Evolutionary conservation across 2,329 filamentous ascomycete genomes (phyloP), one percentile per base, ranked within the genome.

Genomic region (Colletotrichum sp.): DNA sequence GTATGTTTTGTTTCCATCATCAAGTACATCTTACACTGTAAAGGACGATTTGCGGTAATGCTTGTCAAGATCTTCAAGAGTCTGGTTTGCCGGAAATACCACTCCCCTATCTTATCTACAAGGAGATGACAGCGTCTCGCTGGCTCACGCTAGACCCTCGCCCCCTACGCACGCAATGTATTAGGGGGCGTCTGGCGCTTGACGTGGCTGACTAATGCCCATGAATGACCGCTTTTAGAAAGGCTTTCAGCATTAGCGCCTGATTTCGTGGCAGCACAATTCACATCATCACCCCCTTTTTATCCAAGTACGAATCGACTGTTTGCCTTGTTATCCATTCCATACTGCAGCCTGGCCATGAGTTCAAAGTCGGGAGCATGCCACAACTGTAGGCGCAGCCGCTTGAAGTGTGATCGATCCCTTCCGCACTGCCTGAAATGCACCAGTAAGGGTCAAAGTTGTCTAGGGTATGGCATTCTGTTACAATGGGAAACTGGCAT

Each of bases 361-460:
- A 67, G 28, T 67, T 0, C 28, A 67, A 55, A 30, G 28, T 3
- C 32, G 64, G 4, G 16, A 56, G 64, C 64, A 34, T 67, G 64
- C 7, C 64, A 67, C 24, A 67, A 56, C 64, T 67, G 64, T 56
- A 67, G 64, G 30, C 64, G 64, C 26, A 56, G 43, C 32, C 64
- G 64, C 64, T 67, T 67, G 64, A 67, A 67, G 55, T 67, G 64
- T 67, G 64, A 67, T 4, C 64, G 48, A 67, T 67, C 64, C 18
- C 18, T 67, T 67, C 64, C 64, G 26, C 43, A 67, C 28, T 67
- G 64, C 43, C 43, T 67, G 16, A 67, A 67, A 36, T 67, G 64
- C 64, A 67, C 64, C 38, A 24, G 64, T 26, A 67, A 34, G 43
- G 64, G 43, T 4, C 64, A 26, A 55, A 67, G 43, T 26, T 67